Base-by-base conservation (phyloP, 805 yeast species). In the Hanseniaspora lindneri region DNA sequence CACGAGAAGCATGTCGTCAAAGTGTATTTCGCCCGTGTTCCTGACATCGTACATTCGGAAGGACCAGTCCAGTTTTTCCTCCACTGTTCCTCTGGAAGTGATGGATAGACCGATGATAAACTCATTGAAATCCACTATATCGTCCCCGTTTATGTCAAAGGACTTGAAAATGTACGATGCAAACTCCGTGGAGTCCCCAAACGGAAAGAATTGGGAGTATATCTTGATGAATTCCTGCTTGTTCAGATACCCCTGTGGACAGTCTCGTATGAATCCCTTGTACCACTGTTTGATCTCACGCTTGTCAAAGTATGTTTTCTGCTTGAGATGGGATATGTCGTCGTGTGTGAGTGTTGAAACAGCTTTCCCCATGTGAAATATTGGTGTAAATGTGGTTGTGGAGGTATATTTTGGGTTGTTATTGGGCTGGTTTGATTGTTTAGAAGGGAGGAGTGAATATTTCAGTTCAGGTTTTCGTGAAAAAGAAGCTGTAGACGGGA, bases 341-440 rank as follows among this genome's bases (percentile, higher is more conserved):
- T 92, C 97, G 57, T 82, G 86, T 16, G 94, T 82, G 42, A 92
- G 67, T 60, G 88, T 92, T 21, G 96, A 86, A 8, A 94, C 89
- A 28, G 95, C 82, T 58, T 87, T 88, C 13, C 98, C 98, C 98
- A 92, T 89, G n/a, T n/a, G n/a, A n/a, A n/a, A n/a, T n/a, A n/a
- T 27, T 27, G 13, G 30, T 27, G 30, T 27, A 27, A n/a, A n/a
- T n/a, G n/a, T n/a, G n/a, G n/a, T n/a, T n/a, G n/a, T n/a, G n/a
- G n/a, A n/a, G n/a, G n/a, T n/a, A n/a, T n/a, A n/a, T n/a, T n/a
- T n/a, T n/a, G n/a, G n/a, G n/a, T n/a, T n/a, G n/a, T n/a, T n/a
- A n/a, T n/a, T n/a, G n/a, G n/a, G n/a, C n/a, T n/a, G n/a, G n/a
- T n/a, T n/a, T n/a, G n/a, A n/a, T n/a, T n/a, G n/a, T n/a, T n/a